A percentile compares a stretch with the other conserved stretches of the same genome.
phyloP scores from a whole-genome alignment of 768 basidiomycete genomes.

The Trametes elegans region DNA sequence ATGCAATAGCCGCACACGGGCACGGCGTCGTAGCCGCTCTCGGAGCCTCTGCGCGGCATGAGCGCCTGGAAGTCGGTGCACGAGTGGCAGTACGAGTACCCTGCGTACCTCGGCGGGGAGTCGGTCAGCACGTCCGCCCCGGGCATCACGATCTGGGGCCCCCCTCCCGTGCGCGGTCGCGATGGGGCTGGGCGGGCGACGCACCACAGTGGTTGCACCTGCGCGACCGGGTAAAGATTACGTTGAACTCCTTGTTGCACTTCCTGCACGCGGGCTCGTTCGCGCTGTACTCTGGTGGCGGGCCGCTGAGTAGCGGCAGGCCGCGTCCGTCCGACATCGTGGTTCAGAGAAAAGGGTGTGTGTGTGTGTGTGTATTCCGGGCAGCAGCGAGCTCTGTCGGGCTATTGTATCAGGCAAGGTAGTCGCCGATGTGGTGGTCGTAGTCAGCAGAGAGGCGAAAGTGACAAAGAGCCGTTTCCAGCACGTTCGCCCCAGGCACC shows the following conservation, averaged over 20 bases:
- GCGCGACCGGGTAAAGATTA: constrained; percentile 61
- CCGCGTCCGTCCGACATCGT: constrained; percentile 36
- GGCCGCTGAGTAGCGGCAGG: constrained; percentile 71
- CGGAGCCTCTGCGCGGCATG: constrained; percentile 55
- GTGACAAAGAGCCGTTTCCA: constrained; percentile 1
- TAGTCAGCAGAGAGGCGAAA: constrained; percentile 4
- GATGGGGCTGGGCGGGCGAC: constrained; percentile 20
- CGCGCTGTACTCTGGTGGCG: constrained; percentile 42
- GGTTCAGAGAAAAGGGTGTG: background rate
- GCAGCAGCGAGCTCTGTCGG: background rate
- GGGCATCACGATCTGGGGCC: background rate
- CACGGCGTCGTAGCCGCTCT: constrained; percentile 60
- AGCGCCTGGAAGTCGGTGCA: constrained; percentile 78
- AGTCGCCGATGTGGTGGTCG: background rate
- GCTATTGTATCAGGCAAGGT: background rate
- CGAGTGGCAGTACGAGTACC: constrained; percentile 67
- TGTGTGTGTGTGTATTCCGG: background rate
- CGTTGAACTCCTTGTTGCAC: constrained; percentile 71
- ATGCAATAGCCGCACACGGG: constrained; percentile 75
- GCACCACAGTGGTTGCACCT: constrained; percentile 76
- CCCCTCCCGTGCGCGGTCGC: background rate
- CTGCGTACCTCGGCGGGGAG: constrained; percentile 40
- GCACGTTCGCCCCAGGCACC: constrained; percentile 12
- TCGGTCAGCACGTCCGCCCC: background rate
- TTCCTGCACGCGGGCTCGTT: constrained; percentile 53